Base-by-base conservation (phyloP, 164 flowering plant genomes). In the Nelumbo lutea region DNA sequence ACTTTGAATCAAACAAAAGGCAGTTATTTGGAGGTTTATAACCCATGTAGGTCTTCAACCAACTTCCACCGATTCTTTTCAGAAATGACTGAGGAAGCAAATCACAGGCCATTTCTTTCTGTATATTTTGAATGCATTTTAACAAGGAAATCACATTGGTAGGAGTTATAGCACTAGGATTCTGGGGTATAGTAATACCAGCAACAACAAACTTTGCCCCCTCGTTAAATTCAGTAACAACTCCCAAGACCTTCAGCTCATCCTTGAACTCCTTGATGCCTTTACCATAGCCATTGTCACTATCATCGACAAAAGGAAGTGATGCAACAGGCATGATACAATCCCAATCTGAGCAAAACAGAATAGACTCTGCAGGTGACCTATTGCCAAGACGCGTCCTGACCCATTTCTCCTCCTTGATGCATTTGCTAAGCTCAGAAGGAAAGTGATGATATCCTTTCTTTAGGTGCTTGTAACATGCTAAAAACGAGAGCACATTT, bases 31-130 rank as follows among this genome's bases (percentile, higher is more conserved):
- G 90, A 68, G 81, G 59, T 65, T 58, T 72, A 58, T 83, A 86
- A 45, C 90, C 96, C 66, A 69, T 66, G 62, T 55, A 6, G 9
- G 96, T 90, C 74, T 79, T 85, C 59, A 90, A 46, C 90, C 96
- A 88, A 10, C 72, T 77, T 62, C 61, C 62, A 15, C 66, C 67
- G 64, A 80, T 67, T 48, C 68, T 72, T 4, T 64, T 52, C 61
- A 59, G 1, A 44, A 90, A 77, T 10, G 70, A 59, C 14, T 74
- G 40, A 1, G 84, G 73, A 5, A 83, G 71, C 1, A 73, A 4
- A 15, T 27, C 55, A 6, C n/a, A 8, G 1, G 3, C 15, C 14
- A 42, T 45, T 53, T 62, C 68, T 41, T 65, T 4, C 59, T 67
- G 60, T 11, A 80, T 40, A 46, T 72, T 62, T 9, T 72, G 59